Evolutionary conservation across 2,329 filamentous ascomycete species (phyloP), one percentile per base, ranked within the genome.

Genomic region (Aspergillus fumigatus): DNA sequence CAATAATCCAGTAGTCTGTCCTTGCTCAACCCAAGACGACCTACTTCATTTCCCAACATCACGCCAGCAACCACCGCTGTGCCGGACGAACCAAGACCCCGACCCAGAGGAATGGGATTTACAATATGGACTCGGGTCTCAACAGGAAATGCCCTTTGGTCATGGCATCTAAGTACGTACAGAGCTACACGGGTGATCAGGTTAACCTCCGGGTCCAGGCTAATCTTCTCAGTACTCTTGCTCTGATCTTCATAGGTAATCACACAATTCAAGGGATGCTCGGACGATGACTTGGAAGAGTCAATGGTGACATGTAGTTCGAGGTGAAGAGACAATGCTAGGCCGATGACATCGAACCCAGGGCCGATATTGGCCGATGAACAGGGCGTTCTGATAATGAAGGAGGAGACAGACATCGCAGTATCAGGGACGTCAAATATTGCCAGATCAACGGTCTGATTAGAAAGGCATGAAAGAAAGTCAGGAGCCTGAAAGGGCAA

Each of bases 311-410:
- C 89, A 62, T 87, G 83, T 55, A 97, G 81, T 79, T 97, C 92
- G 62, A 99, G 88, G 79, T 93, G 96, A 74, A 97, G 87, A 63
- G 92, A 96, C 65, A 99, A 83, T 8, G 93, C 93, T 60, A 99
- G 87, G 65, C 94, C 77, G 73, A 97, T 96, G 67, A 97, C 93
- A 80, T 99, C 93, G 81, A 97, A 99, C 57, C 93, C 93, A 50
- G 93, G 93, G 65, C 91, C 93, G 71, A 97, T 97, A 80, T 97
- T 97, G 78, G 93, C 93, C 60, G 92, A 97, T 59, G 93, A 97
- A 79, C 90, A 95, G 63, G 93, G 93, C 60, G 91, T 90, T 77
- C 83, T 85, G 80, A 92, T 89, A 65, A 82, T 78, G 75, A 89
- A 88, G 54, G 84, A 84, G 51, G 65, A 62, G 51, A 65, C 59